Base-by-base conservation (phyloP, 2,329 filamentous ascomycete genomes). In the Phaeomoniella chlamydospora region DNA sequence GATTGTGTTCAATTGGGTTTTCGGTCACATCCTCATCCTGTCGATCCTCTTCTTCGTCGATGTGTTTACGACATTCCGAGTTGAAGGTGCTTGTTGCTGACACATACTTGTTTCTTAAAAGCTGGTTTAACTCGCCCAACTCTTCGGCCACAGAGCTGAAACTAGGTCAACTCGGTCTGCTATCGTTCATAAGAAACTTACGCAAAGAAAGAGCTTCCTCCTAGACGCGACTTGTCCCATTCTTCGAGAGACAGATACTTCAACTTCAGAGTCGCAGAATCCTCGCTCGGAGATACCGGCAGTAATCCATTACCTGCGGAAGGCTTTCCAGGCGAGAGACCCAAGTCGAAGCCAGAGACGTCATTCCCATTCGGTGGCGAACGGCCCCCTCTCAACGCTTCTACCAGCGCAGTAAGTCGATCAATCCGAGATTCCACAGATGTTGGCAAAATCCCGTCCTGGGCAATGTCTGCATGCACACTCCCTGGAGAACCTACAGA, bases 331-430 rank as follows among this genome's bases (percentile, higher is more conserved):
- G n/a, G n/a, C n/a, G n/a, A n/a, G n/a, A n/a, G n/a, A n/a, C n/a
- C n/a, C n/a, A n/a, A n/a, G n/a, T n/a, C n/a, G n/a, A n/a, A n/a
- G n/a, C n/a, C n/a, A n/a, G n/a, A n/a, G n/a, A n/a, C n/a, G n/a
- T n/a, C n/a, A n/a, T n/a, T n/a, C n/a, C n/a, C n/a, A n/a, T n/a
- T n/a, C n/a, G n/a, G n/a, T n/a, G n/a, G n/a, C n/a, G n/a, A n/a
- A n/a, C n/a, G n/a, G n/a, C n/a, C n/a, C n/a, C n/a, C n/a, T 37
- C 56, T 57, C n/a, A 64, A 42, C 11, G 51, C 49, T 42, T 64
- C 61, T 13, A 65, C 58, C 57, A 64, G 57, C 13, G 53, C 53
- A 15, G 59, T 60, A 14, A 65, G 50, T 22, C 61, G 60, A 38
- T 59, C 55, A 26, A 65, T 43, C 33, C 61, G 56, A 10, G 55